Evolutionary conservation across 2,329 filamentous ascomycete genomes (phyloP).

Genomic region (Trichothecium sympodiale): DNA sequence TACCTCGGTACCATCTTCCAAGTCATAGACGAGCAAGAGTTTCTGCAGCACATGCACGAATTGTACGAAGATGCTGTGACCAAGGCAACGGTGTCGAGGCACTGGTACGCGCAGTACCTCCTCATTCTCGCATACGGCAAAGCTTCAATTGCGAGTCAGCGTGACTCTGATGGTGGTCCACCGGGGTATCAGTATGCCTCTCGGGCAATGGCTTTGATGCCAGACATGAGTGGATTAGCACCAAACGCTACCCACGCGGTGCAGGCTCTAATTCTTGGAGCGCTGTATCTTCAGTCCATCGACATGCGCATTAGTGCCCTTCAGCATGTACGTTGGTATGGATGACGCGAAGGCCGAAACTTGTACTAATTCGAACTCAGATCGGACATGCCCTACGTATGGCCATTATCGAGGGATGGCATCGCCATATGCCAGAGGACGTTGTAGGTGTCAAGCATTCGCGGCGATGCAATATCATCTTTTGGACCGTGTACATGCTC

Average conservation of each 20-base stretch:
- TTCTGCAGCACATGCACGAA: slow-evolving; percentile 10
- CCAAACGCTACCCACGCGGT: neutral
- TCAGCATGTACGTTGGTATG: slow-evolving; percentile 21
- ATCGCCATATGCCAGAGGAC: slow-evolving; percentile 14
- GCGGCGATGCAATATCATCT: slow-evolving; percentile 15
- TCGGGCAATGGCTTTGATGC: slow-evolving; percentile 4
- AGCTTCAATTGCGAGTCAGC: neutral
- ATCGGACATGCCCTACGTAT: slow-evolving; percentile 21
- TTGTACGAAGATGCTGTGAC: slow-evolving; percentile 11
- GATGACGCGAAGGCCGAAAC: neutral
- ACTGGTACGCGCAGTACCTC: slow-evolving; percentile 7
- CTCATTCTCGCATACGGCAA: slow-evolving; percentile 6
- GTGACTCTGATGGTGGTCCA: neutral
- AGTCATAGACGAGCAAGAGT: slow-evolving; percentile 12
- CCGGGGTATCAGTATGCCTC: slow-evolving; percentile 2
- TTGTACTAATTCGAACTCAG: slow-evolving; percentile 4
- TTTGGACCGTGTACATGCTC: slow-evolving; percentile 18
- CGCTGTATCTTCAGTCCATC: slow-evolving; percentile 27
- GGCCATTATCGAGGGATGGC: slow-evolving; percentile 18
- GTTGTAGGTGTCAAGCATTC: slow-evolving; percentile 13
- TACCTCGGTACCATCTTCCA: slow-evolving; percentile 12
- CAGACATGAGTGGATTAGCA: neutral
- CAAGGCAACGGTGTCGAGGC: slow-evolving; percentile 8
- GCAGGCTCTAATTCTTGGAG: slow-evolving; percentile 20
- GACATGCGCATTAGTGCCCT: slow-evolving; percentile 27